phyloP scores from a whole-genome alignment of 2,329 filamentous ascomycete genomes.

The Cladosporium austrohemisphaericum region DNA sequence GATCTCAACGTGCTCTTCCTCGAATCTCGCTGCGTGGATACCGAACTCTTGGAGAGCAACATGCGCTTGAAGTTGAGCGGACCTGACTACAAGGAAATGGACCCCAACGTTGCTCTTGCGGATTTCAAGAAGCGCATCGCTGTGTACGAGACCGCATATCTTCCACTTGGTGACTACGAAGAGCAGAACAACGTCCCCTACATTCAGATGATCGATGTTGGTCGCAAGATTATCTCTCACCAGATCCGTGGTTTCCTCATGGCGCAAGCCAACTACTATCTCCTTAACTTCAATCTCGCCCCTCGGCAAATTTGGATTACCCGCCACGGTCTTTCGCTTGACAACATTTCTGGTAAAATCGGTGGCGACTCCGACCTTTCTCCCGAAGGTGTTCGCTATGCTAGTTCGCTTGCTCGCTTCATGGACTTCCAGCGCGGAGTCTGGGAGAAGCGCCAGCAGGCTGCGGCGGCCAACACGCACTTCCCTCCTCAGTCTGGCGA shows the following conservation, averaged over 20 bases:
- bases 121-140: slow-evolving; percentile 92
- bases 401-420: slow-evolving; percentile 74
- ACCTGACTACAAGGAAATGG: slow-evolving; percentile 92
- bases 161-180: slow-evolving; percentile 72
- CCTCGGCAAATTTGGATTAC: slow-evolving; percentile 98
- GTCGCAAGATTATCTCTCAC: slow-evolving; percentile 86
- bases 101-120: slow-evolving; percentile 74
- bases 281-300: slow-evolving; percentile 94
- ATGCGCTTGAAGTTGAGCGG: slow-evolving; percentile 96
- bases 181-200: slow-evolving; percentile 89
- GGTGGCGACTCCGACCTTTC: slow-evolving; percentile 86
- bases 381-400: slow-evolving; percentile 74
- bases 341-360: slow-evolving; percentile 84
- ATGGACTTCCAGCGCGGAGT: slow-evolving; percentile 74
- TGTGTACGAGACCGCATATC: slow-evolving; percentile 91
- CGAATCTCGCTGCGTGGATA: slow-evolving; percentile 87
- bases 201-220: slow-evolving; percentile 97
- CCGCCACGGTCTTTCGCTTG: slow-evolving; percentile 82
- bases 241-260: slow-evolving; percentile 89
- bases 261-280: slow-evolving; percentile 86
- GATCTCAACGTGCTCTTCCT: slow-evolving; percentile 88
- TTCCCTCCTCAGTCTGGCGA: slow-evolving; percentile 91
- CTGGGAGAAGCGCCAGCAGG: slow-evolving; percentile 79
- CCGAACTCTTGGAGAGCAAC: slow-evolving; percentile 82
- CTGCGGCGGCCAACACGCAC: slow-evolving; percentile 69